Conservation (phyloP, 805 yeast genomes). For the Cyberlindnera lachancei region DNA sequence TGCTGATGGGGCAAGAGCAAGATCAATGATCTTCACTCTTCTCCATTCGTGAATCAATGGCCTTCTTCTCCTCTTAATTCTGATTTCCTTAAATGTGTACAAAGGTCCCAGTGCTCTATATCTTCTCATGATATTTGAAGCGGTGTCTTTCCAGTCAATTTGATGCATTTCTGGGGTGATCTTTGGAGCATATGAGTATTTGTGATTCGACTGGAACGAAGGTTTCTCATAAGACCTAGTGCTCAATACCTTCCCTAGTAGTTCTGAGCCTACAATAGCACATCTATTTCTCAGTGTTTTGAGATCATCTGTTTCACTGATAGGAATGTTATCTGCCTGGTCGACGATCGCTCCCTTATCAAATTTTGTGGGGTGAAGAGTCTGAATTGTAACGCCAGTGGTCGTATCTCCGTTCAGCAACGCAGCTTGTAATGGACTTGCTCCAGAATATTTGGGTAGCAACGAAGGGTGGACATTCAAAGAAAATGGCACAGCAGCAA, state of each 20-base stretch:
- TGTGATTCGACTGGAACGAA: conserved; percentile 18
- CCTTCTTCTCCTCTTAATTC: conserved; percentile 27
- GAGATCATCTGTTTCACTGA: conserved; percentile 38
- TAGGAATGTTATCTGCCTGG: conserved; percentile 41
- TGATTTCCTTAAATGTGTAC: conserved; percentile 35
- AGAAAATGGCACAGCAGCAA: conserved; percentile 46
- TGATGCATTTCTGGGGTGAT: conserved; percentile 35
- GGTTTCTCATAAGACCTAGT: conserved; percentile 22
- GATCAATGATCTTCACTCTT: conserved; percentile 42
- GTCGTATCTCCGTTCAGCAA: conserved; percentile 49
- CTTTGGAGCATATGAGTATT: conserved; percentile 52
- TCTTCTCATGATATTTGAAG: conserved; percentile 34
- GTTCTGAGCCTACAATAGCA: conserved; percentile 53
- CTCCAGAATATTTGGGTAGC: conserved; percentile 75
- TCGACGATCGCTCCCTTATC: conserved; percentile 68
- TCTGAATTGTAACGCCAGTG: conserved; percentile 88
- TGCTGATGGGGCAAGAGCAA: conserved; percentile 14
- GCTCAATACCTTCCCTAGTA: conserved; percentile 40
- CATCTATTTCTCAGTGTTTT: conserved; percentile 40
- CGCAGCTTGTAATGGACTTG: conserved; percentile 84
- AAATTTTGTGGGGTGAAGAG: conserved; percentile 80
- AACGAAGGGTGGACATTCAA: conserved; percentile 90
- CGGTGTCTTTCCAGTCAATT: conserved; percentile 40
- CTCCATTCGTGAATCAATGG: conserved; percentile 24
- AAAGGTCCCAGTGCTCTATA: conserved; percentile 51